A percentile compares a stretch with the other conserved stretches of the same genome.
Evolutionary conservation across 768 basidiomycete species (phyloP).

Genomic region (Lyophyllum shimeji): DNA sequence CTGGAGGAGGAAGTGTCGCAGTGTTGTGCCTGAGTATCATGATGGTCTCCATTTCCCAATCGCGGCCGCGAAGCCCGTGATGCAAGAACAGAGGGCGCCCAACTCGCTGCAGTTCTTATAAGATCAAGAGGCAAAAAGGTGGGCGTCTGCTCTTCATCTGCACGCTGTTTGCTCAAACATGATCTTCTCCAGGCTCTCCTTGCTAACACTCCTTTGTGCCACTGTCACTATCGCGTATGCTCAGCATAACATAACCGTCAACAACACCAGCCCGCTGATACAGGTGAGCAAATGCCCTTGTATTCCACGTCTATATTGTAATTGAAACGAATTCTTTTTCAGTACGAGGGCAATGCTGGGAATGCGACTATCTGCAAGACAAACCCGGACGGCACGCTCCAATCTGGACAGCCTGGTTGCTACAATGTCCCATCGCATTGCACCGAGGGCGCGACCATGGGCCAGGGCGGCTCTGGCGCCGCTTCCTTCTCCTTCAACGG

Average conservation of each 20-base stretch:
- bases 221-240: neutral
- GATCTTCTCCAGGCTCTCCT: neutral
- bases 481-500: constrained; percentile 25
- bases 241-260: constrained; percentile 15
- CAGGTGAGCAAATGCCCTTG: constrained; percentile 1
- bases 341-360: constrained; percentile 18
- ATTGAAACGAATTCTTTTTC: neutral
- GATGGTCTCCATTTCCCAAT: neutral
- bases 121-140: neutral
- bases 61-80: too few relatives aligned
- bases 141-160: neutral
- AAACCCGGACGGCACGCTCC: constrained; percentile 6
- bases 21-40: neutral
- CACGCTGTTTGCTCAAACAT: neutral
- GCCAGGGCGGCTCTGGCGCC: constrained; percentile 16
- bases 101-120: too few relatives aligned
- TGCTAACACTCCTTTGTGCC: neutral
- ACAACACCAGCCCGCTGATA: constrained; percentile 22
- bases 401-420: constrained; percentile 17
- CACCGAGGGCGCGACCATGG: constrained; percentile 18
- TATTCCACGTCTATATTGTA: neutral
- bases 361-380: constrained; percentile 9
- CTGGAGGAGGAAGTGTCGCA: too few relatives aligned
- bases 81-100: too few relatives aligned
- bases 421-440: constrained; percentile 19